Conservation (phyloP, 148 eudicot genomes). For the Chenopodium berlandieri region DNA sequence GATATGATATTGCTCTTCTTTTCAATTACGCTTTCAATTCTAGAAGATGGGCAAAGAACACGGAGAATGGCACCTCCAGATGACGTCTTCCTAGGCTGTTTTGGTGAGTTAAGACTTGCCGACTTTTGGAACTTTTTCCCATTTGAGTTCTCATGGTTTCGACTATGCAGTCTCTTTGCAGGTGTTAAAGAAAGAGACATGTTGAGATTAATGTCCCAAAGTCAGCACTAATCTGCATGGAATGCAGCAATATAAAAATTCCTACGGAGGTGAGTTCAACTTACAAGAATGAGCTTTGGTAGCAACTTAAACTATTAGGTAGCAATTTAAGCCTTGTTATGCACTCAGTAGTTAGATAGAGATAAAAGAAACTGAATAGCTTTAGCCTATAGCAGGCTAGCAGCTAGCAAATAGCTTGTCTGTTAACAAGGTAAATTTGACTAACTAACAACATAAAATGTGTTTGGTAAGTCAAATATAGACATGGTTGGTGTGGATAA, state of each 20-base stretch:
- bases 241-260: not conserved
- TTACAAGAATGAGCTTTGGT: not conserved
- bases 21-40: slow-evolving; percentile 53
- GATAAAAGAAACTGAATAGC: not conserved
- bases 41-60: slow-evolving; percentile 63
- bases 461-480: not conserved
- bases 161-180: slow-evolving; percentile 62
- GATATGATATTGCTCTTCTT: slow-evolving; percentile 51
- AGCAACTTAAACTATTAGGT: not conserved
- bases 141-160: slow-evolving; percentile 41
- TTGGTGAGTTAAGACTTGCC: slow-evolving; percentile 32
- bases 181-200: slow-evolving; percentile 80
- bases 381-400: not conserved
- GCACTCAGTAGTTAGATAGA: not conserved
- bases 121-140: slow-evolving; percentile 61
- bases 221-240: slow-evolving; percentile 27
- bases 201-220: slow-evolving; percentile 9
- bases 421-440: not conserved
- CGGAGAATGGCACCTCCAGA: slow-evolving; percentile 53
- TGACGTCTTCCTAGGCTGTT: slow-evolving; percentile 31
- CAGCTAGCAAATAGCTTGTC: not conserved
- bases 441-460: not conserved
- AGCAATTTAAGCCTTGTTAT: not conserved
- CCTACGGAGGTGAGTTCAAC: not conserved
- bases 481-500: not conserved